A percentile compares a stretch with the other conserved stretches of the same genome.
Evolutionary conservation across 2,329 filamentous ascomycete genomes (phyloP).

Genomic region (Taxawa tesnikishii): DNA sequence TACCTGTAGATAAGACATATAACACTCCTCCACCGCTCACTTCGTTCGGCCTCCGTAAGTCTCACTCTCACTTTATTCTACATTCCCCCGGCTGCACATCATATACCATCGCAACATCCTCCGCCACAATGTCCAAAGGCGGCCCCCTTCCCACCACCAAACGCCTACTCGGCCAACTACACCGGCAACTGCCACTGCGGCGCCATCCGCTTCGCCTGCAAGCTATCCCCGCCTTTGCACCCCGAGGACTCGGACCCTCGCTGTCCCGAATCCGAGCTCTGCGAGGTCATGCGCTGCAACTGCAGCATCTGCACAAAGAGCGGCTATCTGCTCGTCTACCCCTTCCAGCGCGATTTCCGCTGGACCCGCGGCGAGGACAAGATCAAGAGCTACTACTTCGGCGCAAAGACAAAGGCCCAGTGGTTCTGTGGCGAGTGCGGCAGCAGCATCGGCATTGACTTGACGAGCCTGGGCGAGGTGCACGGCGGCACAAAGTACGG

Average conservation of each 20-base stretch:
- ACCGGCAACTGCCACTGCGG: conserved; percentile 18
- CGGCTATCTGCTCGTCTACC: conserved; percentile 12
- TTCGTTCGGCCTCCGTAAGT: too few relatives aligned
- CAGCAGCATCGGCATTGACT: conserved; percentile 11
- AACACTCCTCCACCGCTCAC: too few relatives aligned
- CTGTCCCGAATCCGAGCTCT: conserved; percentile 1
- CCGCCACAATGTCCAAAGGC: not conserved
- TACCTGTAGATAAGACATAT: too few relatives aligned
- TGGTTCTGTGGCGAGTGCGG: conserved; percentile 14
- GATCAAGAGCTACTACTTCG: conserved; percentile 9
- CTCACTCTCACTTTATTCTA: too few relatives aligned
- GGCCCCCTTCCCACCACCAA: not conserved
- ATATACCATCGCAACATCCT: not conserved
- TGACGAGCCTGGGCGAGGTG: conserved; percentile 9
- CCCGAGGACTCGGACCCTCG: not conserved
- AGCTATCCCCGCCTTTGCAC: conserved; percentile 15
- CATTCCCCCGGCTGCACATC: not conserved
- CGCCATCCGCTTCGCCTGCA: conserved; percentile 13
- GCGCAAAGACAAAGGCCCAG: conserved; percentile 10
- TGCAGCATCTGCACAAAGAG: conserved; percentile 15
- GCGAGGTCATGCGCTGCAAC: conserved; percentile 11
- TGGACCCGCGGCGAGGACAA: not conserved
- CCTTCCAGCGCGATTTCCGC: conserved; percentile 4
- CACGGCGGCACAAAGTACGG: conserved; percentile 8
- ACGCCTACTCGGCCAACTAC: conserved; percentile 9